Evolutionary conservation across 805 yeast species (phyloP).

Genomic region (Naumovozyma dairenensis): DNA sequence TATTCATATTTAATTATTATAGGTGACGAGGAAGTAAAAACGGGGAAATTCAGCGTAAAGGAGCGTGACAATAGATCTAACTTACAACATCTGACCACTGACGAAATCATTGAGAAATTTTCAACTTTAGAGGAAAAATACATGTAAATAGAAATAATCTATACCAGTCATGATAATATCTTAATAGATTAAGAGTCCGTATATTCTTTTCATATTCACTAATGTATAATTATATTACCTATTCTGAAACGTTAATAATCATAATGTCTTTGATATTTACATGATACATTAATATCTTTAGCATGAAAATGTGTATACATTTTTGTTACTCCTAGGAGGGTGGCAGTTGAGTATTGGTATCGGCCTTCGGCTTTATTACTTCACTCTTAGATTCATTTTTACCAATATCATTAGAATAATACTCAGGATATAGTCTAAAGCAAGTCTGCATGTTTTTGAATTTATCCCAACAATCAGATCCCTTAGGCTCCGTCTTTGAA

Average conservation of each 20-base stretch:
- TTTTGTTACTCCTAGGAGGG: neutral
- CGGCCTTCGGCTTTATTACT: no score
- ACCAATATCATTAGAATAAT: constrained; percentile 43
- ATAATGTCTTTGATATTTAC: no score
- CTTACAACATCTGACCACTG: constrained; percentile 36
- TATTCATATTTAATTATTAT: constrained; percentile 74
- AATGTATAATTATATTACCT: no score
- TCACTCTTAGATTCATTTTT: neutral
- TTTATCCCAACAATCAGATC: constrained; percentile 86
- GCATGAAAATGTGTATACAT: no score
- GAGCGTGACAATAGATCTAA: constrained; percentile 38
- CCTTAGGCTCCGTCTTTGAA: constrained; percentile 92
- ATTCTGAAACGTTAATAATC: no score
- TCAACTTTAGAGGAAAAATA: no score
- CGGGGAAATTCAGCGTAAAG: constrained; percentile 54
- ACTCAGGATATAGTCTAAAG: constrained; percentile 87
- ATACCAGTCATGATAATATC: no score
- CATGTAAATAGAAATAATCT: no score
- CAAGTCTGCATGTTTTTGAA: constrained; percentile 90
- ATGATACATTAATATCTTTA: no score
- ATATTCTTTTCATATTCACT: no score
- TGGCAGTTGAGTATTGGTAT: neutral
- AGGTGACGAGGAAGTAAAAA: constrained; percentile 73
- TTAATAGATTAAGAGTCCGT: no score
- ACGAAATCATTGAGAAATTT: constrained; percentile 46